Evolutionary conservation across 306 rosid genomes (phyloP).

Genomic region (Castanopsis chinensis): DNA sequence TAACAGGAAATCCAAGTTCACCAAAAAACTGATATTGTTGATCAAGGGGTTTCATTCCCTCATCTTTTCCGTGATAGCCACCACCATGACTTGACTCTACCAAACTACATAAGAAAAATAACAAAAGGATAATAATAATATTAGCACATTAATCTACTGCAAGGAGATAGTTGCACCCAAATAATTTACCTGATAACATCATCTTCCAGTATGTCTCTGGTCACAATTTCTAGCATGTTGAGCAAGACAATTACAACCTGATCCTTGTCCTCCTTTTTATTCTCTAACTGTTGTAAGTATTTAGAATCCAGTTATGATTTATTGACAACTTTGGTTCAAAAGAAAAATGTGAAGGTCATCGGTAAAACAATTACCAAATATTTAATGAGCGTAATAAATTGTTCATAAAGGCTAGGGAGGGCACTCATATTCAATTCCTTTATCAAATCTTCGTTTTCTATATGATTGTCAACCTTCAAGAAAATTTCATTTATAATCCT

Average conservation of each 20-base stretch:
- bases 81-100: slow-evolving; percentile 82
- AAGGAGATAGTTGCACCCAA: slow-evolving; percentile 9
- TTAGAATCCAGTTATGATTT: slow-evolving; percentile 16
- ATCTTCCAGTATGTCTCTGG: slow-evolving; percentile 86
- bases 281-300: slow-evolving; percentile 46
- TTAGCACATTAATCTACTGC: slow-evolving; percentile 9
- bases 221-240: slow-evolving; percentile 92
- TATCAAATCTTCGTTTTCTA: slow-evolving; percentile 25
- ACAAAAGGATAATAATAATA: slow-evolving; percentile 10
- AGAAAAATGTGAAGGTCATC: slow-evolving; percentile 12
- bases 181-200: slow-evolving; percentile 61
- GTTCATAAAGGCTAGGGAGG: slow-evolving; percentile 63
- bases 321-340: not conserved
- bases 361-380: slow-evolving; percentile 62
- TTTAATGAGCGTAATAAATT: slow-evolving; percentile 59
- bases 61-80: slow-evolving; percentile 59
- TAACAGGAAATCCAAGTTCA: slow-evolving; percentile 60
- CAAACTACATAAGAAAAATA: slow-evolving; percentile 48
- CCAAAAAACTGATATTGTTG: slow-evolving; percentile 60
- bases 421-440: slow-evolving; percentile 63
- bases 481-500: slow-evolving; percentile 72
- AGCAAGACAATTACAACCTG: slow-evolving; percentile 86
- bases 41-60: slow-evolving; percentile 64
- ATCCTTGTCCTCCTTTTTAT: slow-evolving; percentile 67
- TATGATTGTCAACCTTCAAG: slow-evolving; percentile 56